Base-by-base conservation (phyloP, 2,329 filamentous ascomycete species). In the Pezicula radicicola region DNA sequence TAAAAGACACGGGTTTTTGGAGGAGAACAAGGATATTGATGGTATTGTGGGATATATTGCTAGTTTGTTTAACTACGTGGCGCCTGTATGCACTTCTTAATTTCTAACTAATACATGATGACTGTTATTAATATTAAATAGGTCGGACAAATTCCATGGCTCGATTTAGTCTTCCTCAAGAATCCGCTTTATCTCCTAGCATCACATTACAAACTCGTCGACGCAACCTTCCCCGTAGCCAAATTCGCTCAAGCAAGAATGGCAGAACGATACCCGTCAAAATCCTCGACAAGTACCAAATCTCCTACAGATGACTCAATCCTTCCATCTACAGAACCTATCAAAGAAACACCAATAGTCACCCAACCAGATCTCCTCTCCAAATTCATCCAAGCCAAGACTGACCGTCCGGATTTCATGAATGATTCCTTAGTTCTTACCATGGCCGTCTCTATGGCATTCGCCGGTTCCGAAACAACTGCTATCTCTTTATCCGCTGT, bases 381-480 rank as follows among this genome's bases (percentile, higher is more conserved):
- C 60, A 89, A 89, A 66, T 90, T 91, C 67, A 78, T 88, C 9
- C 81, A 85, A 59, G 85, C 87, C 1, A 80, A 82, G 44, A 78
- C 85, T 60, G 77, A 83, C 16, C 81, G 85, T 41, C 85, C 86
- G 0, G 81, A 85, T 2, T 87, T 90, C 69, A 89, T 91, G 84
- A 83, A 76, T 21, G 83, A 89, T 61, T 76, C 75, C 3, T 75
- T 87, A 8, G 86, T 90, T 10, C 81, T 87, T 57, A 85, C 85
- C 6, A 86, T 88, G 71, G 85, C 84, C 46, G 80, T 85, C n/a
- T 83, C 77, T 52, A 89, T 89, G 85, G 79, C 79, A 0, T 83
- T 88, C 59, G 89, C 89, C 0, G 88, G 89, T 3, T 87, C 82
- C 2, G 89, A 94, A 68, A 93, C 89, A 0, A 93, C 89, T 0